These are phyloP conservation scores for Plasmodium relictum DNA, from an alignment of 169 alveolate genomes.

Conservation along the genomic window DNA sequence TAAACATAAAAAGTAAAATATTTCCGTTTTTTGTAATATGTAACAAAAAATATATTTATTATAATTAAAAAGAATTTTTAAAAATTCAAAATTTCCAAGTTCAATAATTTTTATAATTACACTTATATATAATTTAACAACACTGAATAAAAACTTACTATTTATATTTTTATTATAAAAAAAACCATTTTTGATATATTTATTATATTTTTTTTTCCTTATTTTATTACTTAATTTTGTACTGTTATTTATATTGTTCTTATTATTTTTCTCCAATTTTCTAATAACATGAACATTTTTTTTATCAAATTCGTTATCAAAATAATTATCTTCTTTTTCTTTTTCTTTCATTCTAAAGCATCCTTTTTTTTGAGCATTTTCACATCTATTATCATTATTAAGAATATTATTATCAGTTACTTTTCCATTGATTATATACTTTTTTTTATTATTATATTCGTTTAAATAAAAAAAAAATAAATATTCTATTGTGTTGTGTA, in stretches of 20 bases:
- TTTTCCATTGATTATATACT: neutral
- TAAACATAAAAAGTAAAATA: slow-evolving; percentile 49
- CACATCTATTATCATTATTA: too few species aligned
- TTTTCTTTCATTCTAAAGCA: neutral
- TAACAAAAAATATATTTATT: slow-evolving; percentile 57
- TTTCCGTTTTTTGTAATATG: slow-evolving; percentile 19
- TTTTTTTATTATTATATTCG: neutral
- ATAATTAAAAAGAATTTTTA: slow-evolving; percentile 63
- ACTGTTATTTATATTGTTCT: neutral
- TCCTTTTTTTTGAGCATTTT: too few species aligned
- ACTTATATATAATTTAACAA: slow-evolving; percentile 58
- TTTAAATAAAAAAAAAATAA: slow-evolving; percentile 17
- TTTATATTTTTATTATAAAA: slow-evolving; percentile 46
- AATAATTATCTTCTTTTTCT: neutral
- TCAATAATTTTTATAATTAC: slow-evolving; percentile 63
- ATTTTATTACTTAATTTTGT: neutral
- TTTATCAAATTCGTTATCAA: neutral
- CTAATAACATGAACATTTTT: neutral
- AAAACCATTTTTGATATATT: slow-evolving; percentile 11
- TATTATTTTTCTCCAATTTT: neutral
- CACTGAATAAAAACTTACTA: slow-evolving; percentile 8
- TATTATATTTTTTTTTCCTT: neutral
- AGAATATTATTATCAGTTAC: too few species aligned
- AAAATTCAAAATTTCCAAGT: slow-evolving; percentile 63
- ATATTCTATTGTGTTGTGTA: slow-evolving; percentile 72